Base-by-base conservation (phyloP, 2,329 filamentous ascomycete species). In the Penicillium polonicum region DNA sequence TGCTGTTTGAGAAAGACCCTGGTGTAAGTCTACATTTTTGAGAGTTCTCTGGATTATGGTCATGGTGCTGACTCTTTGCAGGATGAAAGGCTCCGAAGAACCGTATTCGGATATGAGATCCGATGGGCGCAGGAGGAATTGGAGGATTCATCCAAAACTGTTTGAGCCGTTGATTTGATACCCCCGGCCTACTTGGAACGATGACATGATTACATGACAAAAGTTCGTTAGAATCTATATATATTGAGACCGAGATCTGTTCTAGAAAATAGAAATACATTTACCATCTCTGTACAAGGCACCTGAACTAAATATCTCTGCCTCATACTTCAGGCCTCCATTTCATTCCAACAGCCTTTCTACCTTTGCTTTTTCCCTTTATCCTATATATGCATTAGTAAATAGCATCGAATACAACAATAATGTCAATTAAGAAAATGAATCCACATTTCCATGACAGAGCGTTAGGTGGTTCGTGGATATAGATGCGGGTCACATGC, bases 1-100 rank as follows among this genome's bases (percentile, higher is more conserved):
- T 92, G 62, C 86, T 97, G 80, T 97, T 97, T 75, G 90, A 92
- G 68, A 83, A 92, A 65, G 92, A 97, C 71, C 88, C 87, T 17
- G 93, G 93, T 38, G 84, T 85, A 72, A 72, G 83, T 65, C 4
- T 76, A 23, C 38, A 8, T 35, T 17, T 17, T 27, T 35, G 10
- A 55, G 17, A 8, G 7, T 25, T n/a, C 2, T 43, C 8, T 15
- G 19, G 10, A 53, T 48, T 35, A 41, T 19, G 12, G 45, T 17
- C 33, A 9, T 19, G 10, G 42, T 52, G 45, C 66, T 72, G 43
- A 70, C 39, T 21, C 3, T 31, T 13, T 45, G 2, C 62, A 85
- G 82, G 91, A 96, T 74, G 85, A 93, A 75, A 83, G 87, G 62
- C 79, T 96, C 57, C 84, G 91, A 63, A 87, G 90, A 72, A 96